Percentiles rank a stretch among this genome's conserved stretches.
Evolutionary conservation across 2,329 filamentous ascomycete genomes (phyloP).

Genomic region (Sporothrix protearum): DNA sequence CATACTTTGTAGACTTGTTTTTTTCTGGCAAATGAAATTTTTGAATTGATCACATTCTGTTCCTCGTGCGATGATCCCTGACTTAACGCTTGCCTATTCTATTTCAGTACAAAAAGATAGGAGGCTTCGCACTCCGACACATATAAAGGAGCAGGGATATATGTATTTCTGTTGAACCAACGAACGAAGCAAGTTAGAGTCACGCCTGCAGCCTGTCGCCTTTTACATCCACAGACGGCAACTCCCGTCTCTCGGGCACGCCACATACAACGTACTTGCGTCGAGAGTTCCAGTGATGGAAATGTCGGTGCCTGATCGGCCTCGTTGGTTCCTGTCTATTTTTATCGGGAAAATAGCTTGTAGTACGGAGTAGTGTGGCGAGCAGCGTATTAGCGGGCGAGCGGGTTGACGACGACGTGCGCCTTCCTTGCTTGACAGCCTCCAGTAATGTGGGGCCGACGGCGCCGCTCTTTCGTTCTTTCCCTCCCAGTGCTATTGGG

Average conservation of each 20-base stretch:
- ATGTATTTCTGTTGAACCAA: background rate
- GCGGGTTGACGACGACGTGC: background rate
- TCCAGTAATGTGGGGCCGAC: background rate
- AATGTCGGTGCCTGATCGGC: conserved; percentile 20
- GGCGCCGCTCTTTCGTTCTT: background rate
- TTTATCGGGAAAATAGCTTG: background rate
- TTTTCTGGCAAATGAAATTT: background rate
- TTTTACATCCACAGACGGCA: background rate
- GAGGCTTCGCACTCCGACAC: background rate
- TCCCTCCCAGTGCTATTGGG: background rate
- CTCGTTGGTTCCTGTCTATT: conserved; percentile 1
- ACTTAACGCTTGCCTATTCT: background rate
- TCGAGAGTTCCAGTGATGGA: background rate
- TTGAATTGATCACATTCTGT: background rate
- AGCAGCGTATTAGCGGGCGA: background rate
- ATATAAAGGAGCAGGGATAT: background rate
- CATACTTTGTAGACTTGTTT: conserved; percentile 5
- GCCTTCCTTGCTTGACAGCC: conserved; percentile 8
- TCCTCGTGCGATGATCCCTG: background rate
- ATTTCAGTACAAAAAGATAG: background rate
- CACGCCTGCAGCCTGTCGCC: background rate
- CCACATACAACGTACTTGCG: background rate
- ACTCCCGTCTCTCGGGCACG: background rate
- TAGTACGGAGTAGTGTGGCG: background rate
- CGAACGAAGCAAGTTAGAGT: background rate